These are phyloP conservation scores for Xerocomellus intermedius DNA, from an alignment of 768 basidiomycete genomes.

Conservation along the genomic window DNA sequence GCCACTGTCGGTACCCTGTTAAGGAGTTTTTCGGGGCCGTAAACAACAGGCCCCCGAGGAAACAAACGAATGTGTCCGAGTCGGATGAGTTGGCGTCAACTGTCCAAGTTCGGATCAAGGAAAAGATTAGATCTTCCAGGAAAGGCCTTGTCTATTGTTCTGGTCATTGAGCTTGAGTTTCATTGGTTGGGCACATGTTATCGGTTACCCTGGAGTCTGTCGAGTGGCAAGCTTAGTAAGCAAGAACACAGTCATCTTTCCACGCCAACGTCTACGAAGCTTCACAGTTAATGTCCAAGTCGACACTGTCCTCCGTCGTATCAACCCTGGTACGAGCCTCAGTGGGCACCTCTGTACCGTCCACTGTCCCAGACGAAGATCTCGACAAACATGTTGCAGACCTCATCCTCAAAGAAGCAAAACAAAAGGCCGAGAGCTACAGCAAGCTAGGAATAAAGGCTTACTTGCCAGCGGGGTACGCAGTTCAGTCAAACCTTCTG, in stretches of 20 bases:
- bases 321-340: slow-evolving; percentile 76
- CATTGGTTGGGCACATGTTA: background rate
- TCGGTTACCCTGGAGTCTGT: background rate
- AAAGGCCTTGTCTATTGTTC: background rate
- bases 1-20: background rate
- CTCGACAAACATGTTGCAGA: slow-evolving; percentile 91
- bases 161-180: background rate
- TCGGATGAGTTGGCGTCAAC: background rate
- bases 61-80: background rate
- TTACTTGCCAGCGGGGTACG: slow-evolving; percentile 59
- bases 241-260: slow-evolving; percentile 16
- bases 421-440: slow-evolving; percentile 84
- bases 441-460: slow-evolving; percentile 74
- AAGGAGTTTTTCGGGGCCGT: background rate
- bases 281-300: slow-evolving; percentile 36
- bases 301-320: slow-evolving; percentile 81
- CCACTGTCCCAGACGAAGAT: slow-evolving; percentile 71
- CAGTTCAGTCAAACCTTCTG: slow-evolving; percentile 25
- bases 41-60: background rate
- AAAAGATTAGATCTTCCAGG: background rate
- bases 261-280: slow-evolving; percentile 5
- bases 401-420: slow-evolving; percentile 89
- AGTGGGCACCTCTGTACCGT: slow-evolving; percentile 64
- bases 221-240: slow-evolving; percentile 11
- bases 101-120: background rate